Conservation (phyloP, 2,329 filamentous ascomycete genomes). For the Trichoderma afroharzianum region DNA sequence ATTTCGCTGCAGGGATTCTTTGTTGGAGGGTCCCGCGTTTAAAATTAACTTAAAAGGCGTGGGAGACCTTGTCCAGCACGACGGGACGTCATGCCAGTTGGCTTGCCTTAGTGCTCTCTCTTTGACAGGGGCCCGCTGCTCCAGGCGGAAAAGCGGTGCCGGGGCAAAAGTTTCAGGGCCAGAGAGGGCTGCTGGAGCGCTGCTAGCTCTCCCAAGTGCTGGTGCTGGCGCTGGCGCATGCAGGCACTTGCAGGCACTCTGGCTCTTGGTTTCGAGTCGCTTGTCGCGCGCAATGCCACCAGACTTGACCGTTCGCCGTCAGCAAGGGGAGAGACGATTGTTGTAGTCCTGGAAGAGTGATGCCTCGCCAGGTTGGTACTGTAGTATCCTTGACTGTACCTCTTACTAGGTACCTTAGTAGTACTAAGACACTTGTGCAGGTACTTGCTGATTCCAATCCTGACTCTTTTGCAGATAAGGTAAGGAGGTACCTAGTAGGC, state of each 20-base stretch:
- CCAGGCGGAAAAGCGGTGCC: neutral
- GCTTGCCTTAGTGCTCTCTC: conserved; percentile 14
- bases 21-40: neutral
- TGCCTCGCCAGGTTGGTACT: neutral
- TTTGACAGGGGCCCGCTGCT: neutral
- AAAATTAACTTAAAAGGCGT: conserved; percentile 1
- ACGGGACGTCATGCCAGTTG: conserved; percentile 12
- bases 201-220: neutral
- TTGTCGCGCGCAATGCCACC: conserved; percentile 4
- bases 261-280: neutral
- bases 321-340: neutral
- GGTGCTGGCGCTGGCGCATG: neutral
- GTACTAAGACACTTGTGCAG: neutral
- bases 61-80: neutral
- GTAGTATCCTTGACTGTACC: no score
- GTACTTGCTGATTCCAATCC: neutral
- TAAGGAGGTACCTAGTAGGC: neutral
- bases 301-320: neutral
- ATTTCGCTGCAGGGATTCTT: neutral
- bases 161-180: conserved; percentile 1
- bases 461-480: neutral
- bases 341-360: neutral
- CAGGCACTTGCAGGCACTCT: neutral
- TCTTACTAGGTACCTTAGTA: no score
- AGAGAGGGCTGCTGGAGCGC: neutral